phyloP scores from a whole-genome alignment of 768 basidiomycete species.

The Cubamyces sp. region DNA sequence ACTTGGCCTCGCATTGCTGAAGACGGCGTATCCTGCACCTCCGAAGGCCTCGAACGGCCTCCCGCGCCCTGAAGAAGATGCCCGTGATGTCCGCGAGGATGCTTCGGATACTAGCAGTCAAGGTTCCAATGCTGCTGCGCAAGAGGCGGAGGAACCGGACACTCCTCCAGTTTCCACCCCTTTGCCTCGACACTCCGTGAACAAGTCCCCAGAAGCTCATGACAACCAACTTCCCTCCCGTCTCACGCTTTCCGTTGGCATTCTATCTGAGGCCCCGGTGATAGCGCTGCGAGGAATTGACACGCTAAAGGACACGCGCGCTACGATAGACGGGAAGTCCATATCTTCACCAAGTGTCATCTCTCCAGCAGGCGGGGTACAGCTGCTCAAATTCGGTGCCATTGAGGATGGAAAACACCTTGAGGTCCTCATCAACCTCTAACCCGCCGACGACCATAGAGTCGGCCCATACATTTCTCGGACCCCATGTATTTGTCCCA shows the following conservation, averaged over 20 bases:
- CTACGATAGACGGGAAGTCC: background rate
- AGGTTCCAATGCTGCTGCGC: background rate
- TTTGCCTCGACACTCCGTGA: background rate
- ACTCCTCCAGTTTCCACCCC: background rate
- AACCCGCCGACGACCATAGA: no score
- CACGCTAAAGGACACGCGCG: background rate
- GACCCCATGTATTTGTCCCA: background rate
- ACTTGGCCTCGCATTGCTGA: conserved; percentile 10
- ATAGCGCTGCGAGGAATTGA: background rate
- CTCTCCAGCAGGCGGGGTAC: background rate
- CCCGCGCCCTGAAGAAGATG: background rate
- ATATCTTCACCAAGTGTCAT: background rate
- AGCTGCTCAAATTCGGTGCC: conserved; percentile 1
- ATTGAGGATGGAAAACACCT: background rate
- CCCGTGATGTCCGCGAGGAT: no score
- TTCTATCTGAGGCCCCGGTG: background rate
- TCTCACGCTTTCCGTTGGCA: background rate
- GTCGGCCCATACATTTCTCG: background rate
- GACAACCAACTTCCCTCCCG: background rate
- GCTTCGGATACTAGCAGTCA: no score
- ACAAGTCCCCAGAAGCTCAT: background rate
- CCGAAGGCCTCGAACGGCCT: background rate
- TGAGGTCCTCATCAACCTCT: no score
- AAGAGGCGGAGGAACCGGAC: background rate
- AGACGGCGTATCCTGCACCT: conserved; percentile 2